These are phyloP conservation scores for Salix purpurea DNA, from an alignment of 345 rosid genomes.

Conservation along the genomic window DNA sequence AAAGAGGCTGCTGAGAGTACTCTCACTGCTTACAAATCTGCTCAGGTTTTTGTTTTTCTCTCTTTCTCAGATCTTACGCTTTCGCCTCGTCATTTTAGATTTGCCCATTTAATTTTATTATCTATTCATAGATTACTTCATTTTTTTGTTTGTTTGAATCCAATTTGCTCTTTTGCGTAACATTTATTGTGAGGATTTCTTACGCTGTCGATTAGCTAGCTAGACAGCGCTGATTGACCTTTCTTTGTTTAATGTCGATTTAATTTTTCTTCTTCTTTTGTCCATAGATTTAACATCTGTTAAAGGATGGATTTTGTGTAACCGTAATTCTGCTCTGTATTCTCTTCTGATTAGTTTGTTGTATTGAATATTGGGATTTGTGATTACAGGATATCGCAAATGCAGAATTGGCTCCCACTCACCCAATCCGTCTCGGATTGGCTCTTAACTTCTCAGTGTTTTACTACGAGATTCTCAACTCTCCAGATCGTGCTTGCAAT, in stretches of 20 bases:
- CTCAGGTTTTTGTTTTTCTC: conserved; percentile 52
- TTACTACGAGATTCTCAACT: conserved; percentile 83
- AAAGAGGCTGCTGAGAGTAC: conserved; percentile 87
- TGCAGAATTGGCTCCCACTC: conserved; percentile 80
- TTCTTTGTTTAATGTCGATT: not conserved
- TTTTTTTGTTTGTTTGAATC: not conserved
- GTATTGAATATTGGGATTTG: not conserved
- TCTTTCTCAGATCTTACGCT: not conserved
- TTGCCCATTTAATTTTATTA: not conserved
- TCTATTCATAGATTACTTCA: not conserved
- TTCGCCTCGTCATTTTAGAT: not conserved
- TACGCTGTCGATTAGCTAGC: not conserved
- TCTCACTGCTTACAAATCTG: conserved; percentile 77
- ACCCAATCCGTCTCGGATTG: conserved; percentile 84
- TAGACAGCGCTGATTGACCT: not conserved
- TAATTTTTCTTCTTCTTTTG: not conserved
- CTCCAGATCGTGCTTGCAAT: conserved; percentile 93
- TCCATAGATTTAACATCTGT: not conserved
- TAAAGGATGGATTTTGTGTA: not conserved
- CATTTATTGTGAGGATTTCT: not conserved
- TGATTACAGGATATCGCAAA: conserved; percentile 72
- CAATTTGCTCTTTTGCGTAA: not conserved
- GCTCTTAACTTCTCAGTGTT: conserved; percentile 91
- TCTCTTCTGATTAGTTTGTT: not conserved
- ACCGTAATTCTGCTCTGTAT: not conserved